phyloP scores from a whole-genome alignment of 2,329 filamentous ascomycete species.

The Zasmidium angulare region DNA sequence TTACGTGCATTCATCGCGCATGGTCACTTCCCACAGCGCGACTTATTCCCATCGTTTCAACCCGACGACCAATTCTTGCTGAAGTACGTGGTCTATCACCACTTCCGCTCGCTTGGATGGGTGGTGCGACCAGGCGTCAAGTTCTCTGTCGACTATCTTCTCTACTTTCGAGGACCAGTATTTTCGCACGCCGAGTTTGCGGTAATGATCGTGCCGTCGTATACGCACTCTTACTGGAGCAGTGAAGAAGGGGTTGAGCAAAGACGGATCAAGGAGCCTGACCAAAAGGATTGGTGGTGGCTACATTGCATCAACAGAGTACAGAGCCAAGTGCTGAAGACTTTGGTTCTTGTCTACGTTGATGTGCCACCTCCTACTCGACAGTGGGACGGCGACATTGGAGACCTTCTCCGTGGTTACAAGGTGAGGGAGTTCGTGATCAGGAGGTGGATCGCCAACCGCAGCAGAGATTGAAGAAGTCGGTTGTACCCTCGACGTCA shows the following conservation, averaged over 20 bases:
- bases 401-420: slow-evolving; percentile 65
- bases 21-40: slow-evolving; percentile 50
- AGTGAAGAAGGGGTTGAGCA: slow-evolving; percentile 45
- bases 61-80: slow-evolving; percentile 84
- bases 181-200: slow-evolving; percentile 96
- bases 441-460: slow-evolving; percentile 80
- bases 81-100: slow-evolving; percentile 88
- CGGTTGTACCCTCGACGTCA: no score
- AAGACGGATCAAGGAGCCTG: slow-evolving; percentile 51
- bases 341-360: slow-evolving; percentile 83
- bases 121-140: slow-evolving; percentile 90
- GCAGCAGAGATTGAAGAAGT: slow-evolving; percentile 59
- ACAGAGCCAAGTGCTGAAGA: slow-evolving; percentile 87
- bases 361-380: slow-evolving; percentile 67
- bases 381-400: slow-evolving; percentile 54
- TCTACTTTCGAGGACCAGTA: slow-evolving; percentile 89
- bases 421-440: slow-evolving; percentile 77
- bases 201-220: slow-evolving; percentile 79
- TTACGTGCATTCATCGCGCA: slow-evolving; percentile 56
- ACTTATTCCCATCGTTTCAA: slow-evolving; percentile 58
- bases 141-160: slow-evolving; percentile 90
- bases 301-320: slow-evolving; percentile 88
- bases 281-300: slow-evolving; percentile 66
- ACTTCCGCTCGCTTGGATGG: slow-evolving; percentile 95
- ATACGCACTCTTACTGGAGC: slow-evolving; percentile 70